A percentile compares a stretch with the other conserved stretches of the same genome.
These are phyloP conservation scores for Fallopia convolvulus DNA, from an alignment of 148 eudicot species.

Conservation along the genomic window DNA sequence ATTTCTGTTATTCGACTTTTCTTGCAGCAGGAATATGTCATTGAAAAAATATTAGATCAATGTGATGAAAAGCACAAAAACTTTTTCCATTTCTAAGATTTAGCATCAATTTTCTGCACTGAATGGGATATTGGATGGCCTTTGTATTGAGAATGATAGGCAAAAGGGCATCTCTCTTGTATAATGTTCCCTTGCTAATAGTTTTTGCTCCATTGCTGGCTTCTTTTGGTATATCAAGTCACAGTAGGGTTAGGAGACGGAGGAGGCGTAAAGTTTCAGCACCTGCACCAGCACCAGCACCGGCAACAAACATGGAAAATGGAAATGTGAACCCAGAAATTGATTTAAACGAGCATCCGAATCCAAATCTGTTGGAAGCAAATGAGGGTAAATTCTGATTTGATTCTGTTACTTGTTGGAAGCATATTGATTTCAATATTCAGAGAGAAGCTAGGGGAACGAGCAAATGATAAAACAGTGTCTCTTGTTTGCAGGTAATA, in stretches of 20 bases:
- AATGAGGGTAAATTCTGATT: neutral
- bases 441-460: neutral
- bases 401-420: neutral
- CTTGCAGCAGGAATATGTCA: neutral
- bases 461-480: neutral
- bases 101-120: too few relatives aligned
- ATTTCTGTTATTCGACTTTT: neutral
- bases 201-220: neutral
- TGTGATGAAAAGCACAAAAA: neutral
- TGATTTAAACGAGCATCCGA: neutral
- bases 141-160: neutral
- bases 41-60: neutral
- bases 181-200: neutral
- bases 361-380: neutral
- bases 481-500: neutral
- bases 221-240: neutral
- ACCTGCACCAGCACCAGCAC: neutral
- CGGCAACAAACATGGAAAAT: neutral
- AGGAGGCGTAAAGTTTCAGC: neutral
- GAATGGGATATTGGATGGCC: neutral
- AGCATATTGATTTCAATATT: neutral
- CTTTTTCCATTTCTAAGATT: neutral
- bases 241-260: neutral
- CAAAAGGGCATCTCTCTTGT: neutral
- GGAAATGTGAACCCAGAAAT: neutral